Base-by-base conservation (phyloP, 352 stramenopile species). In the Globisporangium canariense region DNA sequence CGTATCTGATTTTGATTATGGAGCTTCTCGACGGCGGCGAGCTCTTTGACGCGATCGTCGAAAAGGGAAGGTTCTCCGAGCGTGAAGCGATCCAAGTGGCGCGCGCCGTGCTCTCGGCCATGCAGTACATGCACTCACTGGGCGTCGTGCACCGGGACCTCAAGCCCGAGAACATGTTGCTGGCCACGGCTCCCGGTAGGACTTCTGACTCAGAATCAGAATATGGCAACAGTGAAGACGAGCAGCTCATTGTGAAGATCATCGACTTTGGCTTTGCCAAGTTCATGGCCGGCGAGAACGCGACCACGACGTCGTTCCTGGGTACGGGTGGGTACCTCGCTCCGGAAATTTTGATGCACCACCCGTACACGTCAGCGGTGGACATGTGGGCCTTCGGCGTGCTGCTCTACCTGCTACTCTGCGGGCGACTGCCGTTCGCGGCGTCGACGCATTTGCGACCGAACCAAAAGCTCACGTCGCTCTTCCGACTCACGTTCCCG, bases 191-290 rank as follows among this genome's bases (percentile, higher is more conserved):
- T 8, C 70, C 58, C 6, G n/a, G 54, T 69, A 60, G 16, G 6
- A 10, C 43, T 5, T 49, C 43, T 4, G 43, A 49, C 43, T 49
- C 43, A 9, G 43, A 49, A 49, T 49, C 18, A 28, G 47, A 69
- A 7, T 58, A 66, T 28, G 58, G 45, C 30, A 52, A 52, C 16
- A 59, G 9, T 20, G 41, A 46, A 5, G 22, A 30, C 7, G 64
- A 64, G 25, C 38, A 60, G 5, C 41, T 92, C 58, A 61, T 77
- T 2, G 75, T 99, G 14, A 99, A 99, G 78, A 98, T 99, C 60
- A 99, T 99, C 70, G 97, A 99, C 78, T 99, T 99, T 88, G 97
- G 97, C 7, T 90, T 99, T 47, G 90, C 90, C 40, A 99, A 99
- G 73, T 78, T 97, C 47, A 69, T 97, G 28, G 69, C 78, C 10